phyloP scores from a whole-genome alignment of 768 basidiomycete species.

The Pleurotus cornucopiae region DNA sequence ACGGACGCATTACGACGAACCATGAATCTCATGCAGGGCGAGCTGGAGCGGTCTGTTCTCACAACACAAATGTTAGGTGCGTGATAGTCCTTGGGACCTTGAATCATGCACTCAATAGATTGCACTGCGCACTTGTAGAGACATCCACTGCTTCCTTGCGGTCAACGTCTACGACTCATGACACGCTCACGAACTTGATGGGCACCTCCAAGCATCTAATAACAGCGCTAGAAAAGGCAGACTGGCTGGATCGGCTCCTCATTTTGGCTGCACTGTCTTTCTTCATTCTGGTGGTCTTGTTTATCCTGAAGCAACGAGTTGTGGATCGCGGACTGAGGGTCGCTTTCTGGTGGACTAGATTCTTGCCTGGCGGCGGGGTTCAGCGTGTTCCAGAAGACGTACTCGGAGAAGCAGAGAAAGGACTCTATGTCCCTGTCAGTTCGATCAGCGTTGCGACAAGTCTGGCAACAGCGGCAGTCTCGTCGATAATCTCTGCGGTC shows the following conservation, averaged over 20 bases:
- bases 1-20: constrained; percentile 87
- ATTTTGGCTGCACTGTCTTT: constrained; percentile 77
- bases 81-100: constrained; percentile 11
- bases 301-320: constrained; percentile 85
- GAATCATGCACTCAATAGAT: background rate
- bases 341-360: constrained; percentile 86
- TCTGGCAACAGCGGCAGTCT: background rate
- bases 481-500: background rate
- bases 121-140: constrained; percentile 38
- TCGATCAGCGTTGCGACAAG: background rate
- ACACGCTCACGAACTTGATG: constrained; percentile 67
- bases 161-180: constrained; percentile 73
- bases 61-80: constrained; percentile 81
- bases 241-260: constrained; percentile 88
- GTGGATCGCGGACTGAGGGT: constrained; percentile 75
- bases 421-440: background rate
- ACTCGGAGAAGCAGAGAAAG: constrained; percentile 4
- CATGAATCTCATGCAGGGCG: constrained; percentile 81
- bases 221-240: constrained; percentile 82
- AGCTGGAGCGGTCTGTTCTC: constrained; percentile 86
- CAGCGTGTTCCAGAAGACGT: background rate
- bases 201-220: constrained; percentile 81
- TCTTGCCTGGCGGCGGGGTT: constrained; percentile 40
- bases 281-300: constrained; percentile 80
- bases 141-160: constrained; percentile 74